Evolutionary conservation across 768 basidiomycete species (phyloP), one percentile per base, ranked within the genome.

Genomic region (Polyporus arcularius): DNA sequence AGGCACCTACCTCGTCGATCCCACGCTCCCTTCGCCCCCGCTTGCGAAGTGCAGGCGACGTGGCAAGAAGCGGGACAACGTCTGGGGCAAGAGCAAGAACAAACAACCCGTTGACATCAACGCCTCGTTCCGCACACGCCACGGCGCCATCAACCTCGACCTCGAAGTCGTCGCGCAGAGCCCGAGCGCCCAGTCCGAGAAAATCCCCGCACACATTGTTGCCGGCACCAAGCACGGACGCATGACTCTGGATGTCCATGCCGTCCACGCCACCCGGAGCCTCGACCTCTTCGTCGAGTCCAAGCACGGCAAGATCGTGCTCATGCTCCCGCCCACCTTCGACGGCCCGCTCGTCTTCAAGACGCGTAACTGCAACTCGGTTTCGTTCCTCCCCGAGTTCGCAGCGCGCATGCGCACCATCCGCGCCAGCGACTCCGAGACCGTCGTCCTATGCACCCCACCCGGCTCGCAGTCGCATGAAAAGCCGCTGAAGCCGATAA

Each of bases 111-210:
- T 31, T 26, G 63, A 70, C 3, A 53, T 66, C 38, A 65, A 70
- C 53, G 70, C 70, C 0, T 53, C 64, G 1, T 69, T 71, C 62
- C 51, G 63, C 28, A 71, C 70, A 0, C 64, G 66, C 9, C 67
- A 70, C 53, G 67, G 70, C 15, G 41, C 51, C 35, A 61, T 71
- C 47, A 64, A 39, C 45, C 64, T 71, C 15, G 63, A 71, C 39
- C 21, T 71, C 15, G 68, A 68, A 7, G 64, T 66, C 12, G 66
- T 60, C n/a, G 60, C 60, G 8, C 21, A 18, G 38, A 5, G 11
- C 4, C 40, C 53, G 46, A n/a, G 30, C 54, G n/a, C 59, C 57
- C 31, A 12, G 38, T 21, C 21, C 11, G 55, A 62, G 16, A 55
- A 53, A 38, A 38, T 53, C 8, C 49, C 46, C 1, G 60, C 59